Percentiles rank a stretch among this genome's conserved stretches.
These are phyloP conservation scores for Durotheca rogersii DNA, from an alignment of 495 filamentous ascomycete genomes.

Conservation along the genomic window DNA sequence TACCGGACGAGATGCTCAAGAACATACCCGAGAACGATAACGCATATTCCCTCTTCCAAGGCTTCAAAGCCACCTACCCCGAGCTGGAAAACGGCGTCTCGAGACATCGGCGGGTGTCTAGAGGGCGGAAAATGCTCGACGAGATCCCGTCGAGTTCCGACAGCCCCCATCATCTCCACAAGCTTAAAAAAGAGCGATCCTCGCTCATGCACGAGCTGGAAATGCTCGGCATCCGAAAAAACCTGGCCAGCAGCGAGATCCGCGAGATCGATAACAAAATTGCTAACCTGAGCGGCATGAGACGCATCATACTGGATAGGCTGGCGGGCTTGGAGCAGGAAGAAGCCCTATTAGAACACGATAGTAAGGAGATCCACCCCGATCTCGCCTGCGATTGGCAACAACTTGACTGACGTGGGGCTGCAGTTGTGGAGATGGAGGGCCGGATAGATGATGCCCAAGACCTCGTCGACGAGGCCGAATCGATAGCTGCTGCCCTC, in stretches of 20 bases:
- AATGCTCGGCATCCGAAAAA: slow-evolving; percentile 89
- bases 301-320: slow-evolving; percentile 87
- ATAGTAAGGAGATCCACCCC: slow-evolving; percentile 58
- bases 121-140: slow-evolving; percentile 71
- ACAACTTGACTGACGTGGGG: slow-evolving; percentile 30
- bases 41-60: slow-evolving; percentile 90
- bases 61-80: slow-evolving; percentile 88
- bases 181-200: slow-evolving; percentile 74
- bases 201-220: slow-evolving; percentile 78
- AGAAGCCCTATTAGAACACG: slow-evolving; percentile 84
- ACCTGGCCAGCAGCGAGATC: slow-evolving; percentile 96
- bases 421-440: slow-evolving; percentile 75
- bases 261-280: slow-evolving; percentile 97
- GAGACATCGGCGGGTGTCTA: slow-evolving; percentile 68
- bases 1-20: slow-evolving; percentile 85
- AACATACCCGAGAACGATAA: slow-evolving; percentile 85
- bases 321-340: slow-evolving; percentile 89
- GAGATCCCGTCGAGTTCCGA: slow-evolving; percentile 54
- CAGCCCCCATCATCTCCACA: slow-evolving; percentile 63
- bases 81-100: slow-evolving; percentile 67
- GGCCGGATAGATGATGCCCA: slow-evolving; percentile 82
- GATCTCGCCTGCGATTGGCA: slow-evolving; percentile 5
- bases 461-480: slow-evolving; percentile 70
- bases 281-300: slow-evolving; percentile 88
- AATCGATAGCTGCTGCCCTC: slow-evolving; percentile 52